Conservation (phyloP, 148 eudicot species). For the Vaccinium corymbosum region DNA sequence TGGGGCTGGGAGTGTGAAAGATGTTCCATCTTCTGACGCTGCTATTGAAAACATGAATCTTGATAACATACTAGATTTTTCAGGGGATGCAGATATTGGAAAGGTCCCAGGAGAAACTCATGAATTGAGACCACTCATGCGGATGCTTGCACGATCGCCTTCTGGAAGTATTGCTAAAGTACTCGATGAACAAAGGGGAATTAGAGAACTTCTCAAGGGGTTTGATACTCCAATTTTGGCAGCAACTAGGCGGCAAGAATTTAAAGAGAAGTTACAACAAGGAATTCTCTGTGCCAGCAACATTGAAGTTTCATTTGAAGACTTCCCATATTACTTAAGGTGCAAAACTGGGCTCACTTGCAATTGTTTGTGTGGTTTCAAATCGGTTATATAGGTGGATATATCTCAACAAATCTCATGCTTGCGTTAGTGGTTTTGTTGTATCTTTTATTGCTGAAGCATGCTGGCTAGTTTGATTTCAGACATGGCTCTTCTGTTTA, state of each 20-base stretch:
- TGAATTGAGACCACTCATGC: conserved; percentile 52
- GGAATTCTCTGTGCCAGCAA: conserved; percentile 38
- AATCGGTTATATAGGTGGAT: background rate
- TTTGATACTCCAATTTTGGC: conserved; percentile 37
- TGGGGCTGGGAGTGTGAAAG: conserved; percentile 42
- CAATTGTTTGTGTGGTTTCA: background rate
- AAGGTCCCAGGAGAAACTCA: conserved; percentile 32
- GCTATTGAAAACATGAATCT: conserved; percentile 46
- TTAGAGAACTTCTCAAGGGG: conserved; percentile 48
- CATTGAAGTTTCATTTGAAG: conserved; percentile 68
- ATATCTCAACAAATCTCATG: background rate
- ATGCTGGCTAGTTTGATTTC: background rate
- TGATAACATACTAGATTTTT: conserved; percentile 32
- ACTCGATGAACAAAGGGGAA: conserved; percentile 50
- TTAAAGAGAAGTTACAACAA: conserved; percentile 52
- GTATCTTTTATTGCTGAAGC: background rate
- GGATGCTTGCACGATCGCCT: conserved; percentile 44
- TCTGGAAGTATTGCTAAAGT: conserved; percentile 48
- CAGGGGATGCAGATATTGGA: conserved; percentile 44
- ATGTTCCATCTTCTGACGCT: conserved; percentile 28
- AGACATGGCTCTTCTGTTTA: background rate
- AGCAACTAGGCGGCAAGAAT: conserved; percentile 59
- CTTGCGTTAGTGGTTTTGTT: background rate
- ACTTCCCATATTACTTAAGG: conserved; percentile 84
- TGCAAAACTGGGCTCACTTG: conserved; percentile 23